Conservation (phyloP, 768 basidiomycete genomes). For the Mycena olivaceomarginata region DNA sequence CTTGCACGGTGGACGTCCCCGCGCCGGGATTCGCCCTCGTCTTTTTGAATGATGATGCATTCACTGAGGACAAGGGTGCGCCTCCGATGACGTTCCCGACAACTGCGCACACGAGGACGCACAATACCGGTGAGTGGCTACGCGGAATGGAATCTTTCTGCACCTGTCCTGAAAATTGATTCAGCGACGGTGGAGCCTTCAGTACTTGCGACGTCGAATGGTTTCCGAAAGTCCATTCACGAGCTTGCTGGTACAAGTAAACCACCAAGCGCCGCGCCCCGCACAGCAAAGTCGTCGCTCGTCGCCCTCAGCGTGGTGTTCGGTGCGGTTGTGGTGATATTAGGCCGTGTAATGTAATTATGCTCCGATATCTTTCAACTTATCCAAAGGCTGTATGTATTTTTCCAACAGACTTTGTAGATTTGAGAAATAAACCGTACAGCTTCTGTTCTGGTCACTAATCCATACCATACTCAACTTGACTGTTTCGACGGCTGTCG, state of each 20-base stretch:
- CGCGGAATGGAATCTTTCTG: too few relatives aligned
- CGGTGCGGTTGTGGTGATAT: not conserved
- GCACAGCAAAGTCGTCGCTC: not conserved
- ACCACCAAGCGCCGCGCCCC: not conserved
- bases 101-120: not conserved
- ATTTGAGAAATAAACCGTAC: too few relatives aligned
- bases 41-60: conserved; percentile 71
- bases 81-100: conserved; percentile 5
- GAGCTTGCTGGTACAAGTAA: conserved; percentile 21
- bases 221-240: not conserved
- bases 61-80: conserved; percentile 47
- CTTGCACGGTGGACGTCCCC: conserved; percentile 77
- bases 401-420: too few relatives aligned
- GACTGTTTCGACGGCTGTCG: not conserved
- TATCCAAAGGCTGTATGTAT: too few relatives aligned
- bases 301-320: not conserved
- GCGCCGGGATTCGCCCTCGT: conserved; percentile 87
- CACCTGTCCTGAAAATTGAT: not conserved
- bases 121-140: conserved; percentile 5
- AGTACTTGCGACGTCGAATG: conserved; percentile 7
- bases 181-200: not conserved
- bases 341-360: not conserved
- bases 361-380: too few relatives aligned
- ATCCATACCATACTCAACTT: not conserved
- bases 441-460: too few relatives aligned